Evolutionary conservation across 495 filamentous ascomycete species (phyloP).

Genomic region (Talaromyces adpressus): DNA sequence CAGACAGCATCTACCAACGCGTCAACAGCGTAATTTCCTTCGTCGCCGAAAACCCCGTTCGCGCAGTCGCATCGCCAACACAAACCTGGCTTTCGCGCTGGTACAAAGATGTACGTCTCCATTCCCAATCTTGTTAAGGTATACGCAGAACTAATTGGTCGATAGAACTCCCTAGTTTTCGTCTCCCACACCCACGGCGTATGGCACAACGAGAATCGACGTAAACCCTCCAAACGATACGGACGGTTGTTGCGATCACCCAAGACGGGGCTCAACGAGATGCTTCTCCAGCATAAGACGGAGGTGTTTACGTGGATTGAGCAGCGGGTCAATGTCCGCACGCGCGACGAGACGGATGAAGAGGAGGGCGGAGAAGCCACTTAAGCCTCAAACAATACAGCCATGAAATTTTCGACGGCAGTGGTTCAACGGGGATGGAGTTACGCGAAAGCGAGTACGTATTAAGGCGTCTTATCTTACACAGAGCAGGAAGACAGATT

Average conservation of each 20-base stretch:
- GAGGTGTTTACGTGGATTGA: constrained; percentile 51
- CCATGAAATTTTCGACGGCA: not conserved
- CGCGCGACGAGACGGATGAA: constrained; percentile 25
- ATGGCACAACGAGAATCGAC: constrained; percentile 52
- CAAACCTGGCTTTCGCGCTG: constrained; percentile 58
- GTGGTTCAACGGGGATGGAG: not conserved
- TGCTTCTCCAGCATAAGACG: constrained; percentile 53
- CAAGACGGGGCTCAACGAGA: constrained; percentile 48
- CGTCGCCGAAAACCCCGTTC: constrained; percentile 39
- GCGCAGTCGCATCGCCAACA: constrained; percentile 57
- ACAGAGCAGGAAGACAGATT: not conserved
- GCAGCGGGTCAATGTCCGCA: constrained; percentile 28
- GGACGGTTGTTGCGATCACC: constrained; percentile 52
- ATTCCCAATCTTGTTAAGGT: not conserved
- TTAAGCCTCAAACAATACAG: too few species aligned
- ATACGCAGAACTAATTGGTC: not conserved
- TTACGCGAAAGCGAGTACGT: not conserved
- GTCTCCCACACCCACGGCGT: constrained; percentile 63
- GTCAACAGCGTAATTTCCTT: constrained; percentile 55
- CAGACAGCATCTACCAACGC: constrained; percentile 39
- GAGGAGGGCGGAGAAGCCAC: constrained; percentile 12
- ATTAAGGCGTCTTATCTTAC: not conserved
- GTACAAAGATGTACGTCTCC: constrained; percentile 52
- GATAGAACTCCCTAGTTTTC: constrained; percentile 61
- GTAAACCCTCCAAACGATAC: constrained; percentile 62